Evolutionary conservation across 176 grass and related monocot species (phyloP).

Genomic region (Oryza officinalis): DNA sequence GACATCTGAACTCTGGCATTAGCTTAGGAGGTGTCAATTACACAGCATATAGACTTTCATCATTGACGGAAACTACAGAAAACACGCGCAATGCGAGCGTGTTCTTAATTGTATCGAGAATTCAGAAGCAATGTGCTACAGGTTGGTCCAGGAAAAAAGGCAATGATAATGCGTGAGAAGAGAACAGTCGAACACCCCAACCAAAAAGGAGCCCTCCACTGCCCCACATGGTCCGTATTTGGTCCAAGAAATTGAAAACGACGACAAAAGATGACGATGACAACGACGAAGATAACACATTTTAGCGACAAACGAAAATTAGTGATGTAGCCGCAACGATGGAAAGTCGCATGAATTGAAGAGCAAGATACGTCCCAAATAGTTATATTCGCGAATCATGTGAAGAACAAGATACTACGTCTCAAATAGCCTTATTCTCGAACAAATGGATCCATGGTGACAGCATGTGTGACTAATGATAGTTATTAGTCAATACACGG

Average conservation of each 20-base stretch:
- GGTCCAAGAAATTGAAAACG: conserved; percentile 9
- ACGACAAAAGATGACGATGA: not conserved
- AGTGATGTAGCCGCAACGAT: not conserved
- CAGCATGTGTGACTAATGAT: not conserved
- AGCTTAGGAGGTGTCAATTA: not conserved
- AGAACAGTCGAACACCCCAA: not conserved
- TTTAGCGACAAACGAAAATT: not conserved
- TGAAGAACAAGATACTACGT: not conserved
- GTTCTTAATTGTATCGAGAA: not conserved
- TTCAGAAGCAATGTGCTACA: not conserved
- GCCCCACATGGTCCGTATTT: not conserved
- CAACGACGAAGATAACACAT: not conserved
- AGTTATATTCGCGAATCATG: not conserved
- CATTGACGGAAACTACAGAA: not conserved
- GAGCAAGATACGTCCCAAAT: conserved; percentile 4
- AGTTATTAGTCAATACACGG: conserved; percentile 5
- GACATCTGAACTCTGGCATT: not conserved
- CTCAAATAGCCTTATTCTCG: not conserved
- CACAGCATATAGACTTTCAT: not conserved
- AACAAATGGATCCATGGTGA: not conserved
- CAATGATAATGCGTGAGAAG: not conserved
- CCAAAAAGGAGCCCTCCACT: not conserved
- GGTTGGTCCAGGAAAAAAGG: not conserved
- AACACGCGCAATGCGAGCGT: not conserved
- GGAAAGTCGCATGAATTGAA: conserved; percentile 1